Evolutionary conservation across 805 yeast species (phyloP).

Genomic region (Saccharomyces paradoxus): DNA sequence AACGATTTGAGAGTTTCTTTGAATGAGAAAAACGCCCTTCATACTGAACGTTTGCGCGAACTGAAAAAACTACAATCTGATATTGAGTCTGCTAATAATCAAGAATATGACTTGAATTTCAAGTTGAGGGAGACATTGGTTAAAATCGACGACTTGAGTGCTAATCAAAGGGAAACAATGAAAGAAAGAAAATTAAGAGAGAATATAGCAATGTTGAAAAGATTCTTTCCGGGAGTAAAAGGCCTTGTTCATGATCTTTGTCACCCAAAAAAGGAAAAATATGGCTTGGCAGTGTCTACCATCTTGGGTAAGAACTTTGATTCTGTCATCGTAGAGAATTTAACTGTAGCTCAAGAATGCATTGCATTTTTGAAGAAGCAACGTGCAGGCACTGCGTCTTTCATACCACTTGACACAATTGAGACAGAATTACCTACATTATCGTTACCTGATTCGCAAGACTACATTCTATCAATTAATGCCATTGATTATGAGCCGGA

Average conservation of each 20-base stretch:
- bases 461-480: conserved; percentile 48
- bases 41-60: conserved; percentile 21
- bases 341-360: conserved; percentile 63
- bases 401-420: conserved; percentile 80
- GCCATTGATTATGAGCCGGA: conserved; percentile 59
- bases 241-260: conserved; percentile 78
- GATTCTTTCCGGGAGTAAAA: conserved; percentile 74
- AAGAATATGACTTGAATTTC: conserved; percentile 56
- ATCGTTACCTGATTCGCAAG: conserved; percentile 15
- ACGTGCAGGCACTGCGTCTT: conserved; percentile 75
- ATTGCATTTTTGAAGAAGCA: conserved; percentile 76
- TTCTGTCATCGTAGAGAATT: conserved; percentile 72
- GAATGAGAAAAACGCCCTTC: conserved; percentile 30
- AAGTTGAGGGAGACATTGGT: conserved; percentile 52
- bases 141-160: conserved; percentile 62
- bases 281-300: conserved; percentile 65
- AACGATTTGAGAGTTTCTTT: conserved; percentile 31
- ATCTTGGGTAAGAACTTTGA: conserved; percentile 74
- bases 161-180: conserved; percentile 66
- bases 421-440: conserved; percentile 52
- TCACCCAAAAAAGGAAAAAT: conserved; percentile 64
- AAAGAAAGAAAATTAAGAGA: conserved; percentile 66
- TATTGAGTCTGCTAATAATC: conserved; percentile 33
- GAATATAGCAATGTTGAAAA: conserved; percentile 57
- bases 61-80: conserved; percentile 35